These are phyloP conservation scores for Globisporangium irregulare DNA, from an alignment of 352 stramenopile species.

Conservation along the genomic window DNA sequence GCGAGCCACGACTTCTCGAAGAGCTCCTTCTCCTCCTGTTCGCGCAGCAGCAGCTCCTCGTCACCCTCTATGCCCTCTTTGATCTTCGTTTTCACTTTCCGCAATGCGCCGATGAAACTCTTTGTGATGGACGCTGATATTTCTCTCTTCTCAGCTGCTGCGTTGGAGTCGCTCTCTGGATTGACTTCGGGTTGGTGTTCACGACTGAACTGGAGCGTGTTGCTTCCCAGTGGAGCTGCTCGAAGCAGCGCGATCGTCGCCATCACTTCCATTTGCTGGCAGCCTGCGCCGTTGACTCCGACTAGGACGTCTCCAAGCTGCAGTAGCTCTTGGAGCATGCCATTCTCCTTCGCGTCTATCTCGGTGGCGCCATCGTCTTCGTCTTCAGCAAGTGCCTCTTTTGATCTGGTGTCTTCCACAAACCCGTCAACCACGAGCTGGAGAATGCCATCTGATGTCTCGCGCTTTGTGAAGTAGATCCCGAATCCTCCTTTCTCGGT, in stretches of 20 bases:
- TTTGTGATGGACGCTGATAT: constrained; percentile 22
- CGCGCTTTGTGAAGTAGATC: constrained; percentile 41
- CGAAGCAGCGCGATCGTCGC: constrained; percentile 33
- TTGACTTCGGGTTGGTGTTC: not conserved
- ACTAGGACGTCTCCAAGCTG: constrained; percentile 36
- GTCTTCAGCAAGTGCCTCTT: not conserved
- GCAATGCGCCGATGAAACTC: constrained; percentile 45
- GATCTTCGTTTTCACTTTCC: constrained; percentile 60
- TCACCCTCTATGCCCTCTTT: constrained; percentile 48
- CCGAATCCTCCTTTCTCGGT: constrained; percentile 31
- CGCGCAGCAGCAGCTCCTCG: constrained; percentile 28
- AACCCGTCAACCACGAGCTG: constrained; percentile 39
- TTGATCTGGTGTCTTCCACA: constrained; percentile 16
- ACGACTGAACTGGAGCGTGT: constrained; percentile 34
- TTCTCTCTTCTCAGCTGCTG: not conserved
- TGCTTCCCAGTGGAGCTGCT: constrained; percentile 23
- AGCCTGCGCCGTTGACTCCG: constrained; percentile 30
- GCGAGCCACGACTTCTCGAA: constrained; percentile 59
- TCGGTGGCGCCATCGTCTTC: not conserved
- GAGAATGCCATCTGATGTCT: not conserved
- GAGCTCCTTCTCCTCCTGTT: constrained; percentile 40
- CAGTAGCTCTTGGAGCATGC: constrained; percentile 15
- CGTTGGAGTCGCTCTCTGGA: not conserved
- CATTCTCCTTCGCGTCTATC: not conserved
- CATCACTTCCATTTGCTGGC: constrained; percentile 21